Evolutionary conservation across 2,329 filamentous ascomycete species (phyloP), one percentile per base, ranked within the genome.

Genomic region (Claviceps sorghi): DNA sequence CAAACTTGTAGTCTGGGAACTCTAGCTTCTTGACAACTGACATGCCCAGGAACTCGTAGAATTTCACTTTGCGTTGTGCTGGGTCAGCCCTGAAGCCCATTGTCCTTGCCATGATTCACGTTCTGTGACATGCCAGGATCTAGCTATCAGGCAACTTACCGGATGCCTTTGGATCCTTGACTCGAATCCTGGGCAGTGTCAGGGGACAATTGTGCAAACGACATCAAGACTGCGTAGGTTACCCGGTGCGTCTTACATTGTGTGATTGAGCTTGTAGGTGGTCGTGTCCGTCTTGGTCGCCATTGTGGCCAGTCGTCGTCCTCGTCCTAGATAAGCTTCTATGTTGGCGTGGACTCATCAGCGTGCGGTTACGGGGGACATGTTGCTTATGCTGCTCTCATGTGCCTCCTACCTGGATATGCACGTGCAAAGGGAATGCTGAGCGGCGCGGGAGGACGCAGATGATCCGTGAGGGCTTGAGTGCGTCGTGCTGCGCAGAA

Each of bases 11-110:
- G 55, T 95, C 89, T 15, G 90, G 86, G 64, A 88, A 86, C 56
- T 84, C 74, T 47, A 93, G 75, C 70, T 90, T 86, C 63, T 87
- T 82, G 67, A 97, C 78, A 56, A 89, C 70, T 64, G 77, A 89
- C 78, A 97, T 82, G 61, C 93, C 93, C 19, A 98, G 79, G 67
- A 88, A 86, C 65, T 95, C 84, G 70, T 97, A 98, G 71, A 95
- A 98, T 60, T 91, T 86, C 69, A 97, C 82, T 79, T 65, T 64
- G 40, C 40, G 32, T 21, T 48, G 53, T 43, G 53, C 22, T 36
- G 36, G 30, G n/a, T 42, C 19, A 52, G 26, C 29, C 36, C 10
- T 15, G 5, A 10, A 10, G 3, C 38, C 32, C 17, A 41, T 36
- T 22, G 29, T 29, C 36, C 15, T 19, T 21, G 13, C 32, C 19